Percentiles rank a stretch among this genome's conserved stretches.
These are phyloP conservation scores for Beauveria pseudobassiana DNA, from an alignment of 2,329 filamentous ascomycete species.

Conservation along the genomic window DNA sequence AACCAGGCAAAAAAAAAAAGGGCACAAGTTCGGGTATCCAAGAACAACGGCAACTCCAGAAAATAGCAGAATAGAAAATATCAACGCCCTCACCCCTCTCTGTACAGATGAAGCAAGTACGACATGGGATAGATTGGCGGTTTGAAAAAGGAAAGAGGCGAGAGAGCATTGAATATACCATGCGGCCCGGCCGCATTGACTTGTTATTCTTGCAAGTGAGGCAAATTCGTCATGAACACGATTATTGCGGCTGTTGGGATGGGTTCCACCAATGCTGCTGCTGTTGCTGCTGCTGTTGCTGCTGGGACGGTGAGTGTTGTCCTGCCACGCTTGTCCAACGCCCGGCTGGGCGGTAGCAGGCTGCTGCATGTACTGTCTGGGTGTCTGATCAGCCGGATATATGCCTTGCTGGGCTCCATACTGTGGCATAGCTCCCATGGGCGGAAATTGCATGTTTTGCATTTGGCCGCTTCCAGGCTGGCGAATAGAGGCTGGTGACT, in stretches of 20 bases:
- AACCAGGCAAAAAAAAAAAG: constrained; percentile 14
- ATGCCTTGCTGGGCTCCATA: constrained; percentile 51
- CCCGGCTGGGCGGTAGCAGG: constrained; percentile 34
- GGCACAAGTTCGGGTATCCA: constrained; percentile 30
- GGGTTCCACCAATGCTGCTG: constrained; percentile 13
- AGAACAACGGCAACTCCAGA: constrained; percentile 21
- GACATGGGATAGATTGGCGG: background rate
- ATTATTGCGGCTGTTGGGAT: constrained; percentile 13
- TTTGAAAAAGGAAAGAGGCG: background rate
- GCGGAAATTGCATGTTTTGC: constrained; percentile 55
- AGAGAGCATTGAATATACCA: background rate
- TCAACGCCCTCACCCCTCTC: background rate
- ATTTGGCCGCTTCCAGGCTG: constrained; percentile 48
- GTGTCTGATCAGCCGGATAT: constrained; percentile 55
- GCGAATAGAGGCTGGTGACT: constrained; percentile 51
- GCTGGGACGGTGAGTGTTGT: constrained; percentile 48
- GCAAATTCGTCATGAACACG: background rate
- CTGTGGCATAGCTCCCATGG: constrained; percentile 48
- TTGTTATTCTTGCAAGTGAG: background rate
- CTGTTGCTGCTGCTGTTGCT: constrained; percentile 4
- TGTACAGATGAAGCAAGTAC: background rate
- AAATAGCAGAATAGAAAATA: constrained; percentile 12
- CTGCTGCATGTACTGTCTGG: constrained; percentile 62
- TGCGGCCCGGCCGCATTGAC: background rate
- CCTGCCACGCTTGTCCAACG: constrained; percentile 46